Percentiles rank a stretch among this genome's conserved stretches.
phyloP scores from a whole-genome alignment of 208 protist genomes.

The Trichomonas gallinae region DNA sequence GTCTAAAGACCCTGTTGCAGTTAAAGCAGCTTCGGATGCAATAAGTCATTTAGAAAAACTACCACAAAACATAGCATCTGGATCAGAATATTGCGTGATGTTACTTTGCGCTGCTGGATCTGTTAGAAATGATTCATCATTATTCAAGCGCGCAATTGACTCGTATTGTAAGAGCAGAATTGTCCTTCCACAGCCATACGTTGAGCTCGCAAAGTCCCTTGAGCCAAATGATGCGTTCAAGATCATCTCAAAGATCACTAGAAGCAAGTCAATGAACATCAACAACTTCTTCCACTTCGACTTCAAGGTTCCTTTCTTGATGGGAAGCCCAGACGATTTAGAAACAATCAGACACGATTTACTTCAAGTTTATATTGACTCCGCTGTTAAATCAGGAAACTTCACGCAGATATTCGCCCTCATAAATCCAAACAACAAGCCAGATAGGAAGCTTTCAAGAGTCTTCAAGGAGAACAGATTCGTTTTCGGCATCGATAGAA shows the following conservation, averaged over 20 bases:
- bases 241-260: not conserved
- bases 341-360: not conserved
- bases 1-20: not conserved
- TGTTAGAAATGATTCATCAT: not conserved
- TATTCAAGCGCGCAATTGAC: not conserved
- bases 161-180: not conserved
- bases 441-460: not conserved
- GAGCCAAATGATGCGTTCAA: not conserved
- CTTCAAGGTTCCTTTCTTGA: not conserved
- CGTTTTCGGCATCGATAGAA: not conserved
- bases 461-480: not conserved
- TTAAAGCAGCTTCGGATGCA: not conserved
- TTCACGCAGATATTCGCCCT: not conserved
- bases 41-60: not conserved
- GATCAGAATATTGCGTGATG: not conserved
- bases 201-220: not conserved
- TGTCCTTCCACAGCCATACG: not conserved
- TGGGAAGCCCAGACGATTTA: not conserved
- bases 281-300: constrained; percentile 21
- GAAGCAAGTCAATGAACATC: not conserved
- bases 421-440: not conserved
- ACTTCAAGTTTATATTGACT: not conserved
- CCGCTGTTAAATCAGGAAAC: not conserved
- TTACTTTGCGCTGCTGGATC: not conserved
- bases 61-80: not conserved